Evolutionary conservation across 1,284 basidiomycete genomes (phyloP).

Genomic region (Omphalotus olearius): DNA sequence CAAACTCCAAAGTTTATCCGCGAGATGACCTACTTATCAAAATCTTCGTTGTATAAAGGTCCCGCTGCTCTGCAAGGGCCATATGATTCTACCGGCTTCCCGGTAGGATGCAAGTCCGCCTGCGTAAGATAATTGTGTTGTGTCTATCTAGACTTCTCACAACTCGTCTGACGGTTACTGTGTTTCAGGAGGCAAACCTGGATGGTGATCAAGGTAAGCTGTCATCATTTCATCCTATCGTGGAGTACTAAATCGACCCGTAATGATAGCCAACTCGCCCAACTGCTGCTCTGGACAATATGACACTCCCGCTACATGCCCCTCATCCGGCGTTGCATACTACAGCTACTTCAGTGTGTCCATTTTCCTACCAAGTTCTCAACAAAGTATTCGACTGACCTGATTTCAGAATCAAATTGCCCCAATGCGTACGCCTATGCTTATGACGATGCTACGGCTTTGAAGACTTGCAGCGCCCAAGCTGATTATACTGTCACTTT

Average conservation of each 20-base stretch:
- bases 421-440: conserved; percentile 11
- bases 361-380: neutral
- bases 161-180: too few species aligned
- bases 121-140: conserved; percentile 28
- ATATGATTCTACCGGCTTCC: conserved; percentile 46
- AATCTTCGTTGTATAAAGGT: conserved; percentile 26
- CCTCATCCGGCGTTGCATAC: conserved; percentile 33
- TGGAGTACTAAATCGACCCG: too few species aligned
- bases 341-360: conserved; percentile 45
- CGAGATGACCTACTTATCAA: neutral
- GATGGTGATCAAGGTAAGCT: conserved; percentile 28
- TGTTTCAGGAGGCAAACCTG: conserved; percentile 37
- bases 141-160: neutral
- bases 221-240: neutral
- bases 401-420: conserved; percentile 5
- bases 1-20: conserved; percentile 3
- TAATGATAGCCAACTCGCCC: conserved; percentile 9
- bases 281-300: conserved; percentile 43
- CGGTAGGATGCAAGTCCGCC: conserved; percentile 59
- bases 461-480: conserved; percentile 5
- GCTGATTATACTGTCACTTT: conserved; percentile 11
- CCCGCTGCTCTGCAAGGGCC: conserved; percentile 50
- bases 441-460: conserved; percentile 9
- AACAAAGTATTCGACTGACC: neutral
- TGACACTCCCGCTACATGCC: conserved; percentile 39